These are phyloP conservation scores for Kuraishia hungarica DNA, from an alignment of 805 yeast genomes.

Conservation along the genomic window DNA sequence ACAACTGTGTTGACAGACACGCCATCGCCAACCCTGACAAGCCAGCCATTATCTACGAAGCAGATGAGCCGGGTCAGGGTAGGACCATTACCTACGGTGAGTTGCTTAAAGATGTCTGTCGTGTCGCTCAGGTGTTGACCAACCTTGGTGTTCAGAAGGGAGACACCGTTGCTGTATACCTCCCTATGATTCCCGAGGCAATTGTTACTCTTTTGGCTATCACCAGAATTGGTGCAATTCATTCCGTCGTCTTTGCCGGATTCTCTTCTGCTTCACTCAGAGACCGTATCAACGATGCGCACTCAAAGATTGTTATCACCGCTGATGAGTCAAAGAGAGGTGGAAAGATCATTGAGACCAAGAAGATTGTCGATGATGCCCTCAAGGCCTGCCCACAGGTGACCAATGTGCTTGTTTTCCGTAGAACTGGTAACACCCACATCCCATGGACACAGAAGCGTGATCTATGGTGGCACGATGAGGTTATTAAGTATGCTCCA, in stretches of 20 bases:
- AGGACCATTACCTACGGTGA: conserved; percentile 60
- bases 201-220: conserved; percentile 69
- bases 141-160: conserved; percentile 68
- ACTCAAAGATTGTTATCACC: conserved; percentile 65
- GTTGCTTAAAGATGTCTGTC: conserved; percentile 60
- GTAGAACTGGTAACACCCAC: conserved; percentile 58
- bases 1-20: conserved; percentile 77
- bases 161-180: conserved; percentile 78
- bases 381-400: conserved; percentile 58
- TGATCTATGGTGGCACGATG: conserved; percentile 76
- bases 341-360: conserved; percentile 72
- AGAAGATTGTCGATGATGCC: conserved; percentile 79
- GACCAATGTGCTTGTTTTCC: conserved; percentile 59
- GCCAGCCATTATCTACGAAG: conserved; percentile 71
- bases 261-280: conserved; percentile 64
- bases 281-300: conserved; percentile 67
- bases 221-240: conserved; percentile 74
- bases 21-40: conserved; percentile 65
- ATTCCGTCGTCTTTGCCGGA: conserved; percentile 82
- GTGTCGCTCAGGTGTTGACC: conserved; percentile 61
- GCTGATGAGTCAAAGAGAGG: conserved; percentile 81
- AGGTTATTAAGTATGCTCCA: conserved; percentile 53
- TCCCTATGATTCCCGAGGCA: conserved; percentile 85
- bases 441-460: conserved; percentile 44
- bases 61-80: conserved; percentile 67